Evolutionary conservation across 1,284 basidiomycete species (phyloP).

Genomic region (Cystobasidium pallidum): DNA sequence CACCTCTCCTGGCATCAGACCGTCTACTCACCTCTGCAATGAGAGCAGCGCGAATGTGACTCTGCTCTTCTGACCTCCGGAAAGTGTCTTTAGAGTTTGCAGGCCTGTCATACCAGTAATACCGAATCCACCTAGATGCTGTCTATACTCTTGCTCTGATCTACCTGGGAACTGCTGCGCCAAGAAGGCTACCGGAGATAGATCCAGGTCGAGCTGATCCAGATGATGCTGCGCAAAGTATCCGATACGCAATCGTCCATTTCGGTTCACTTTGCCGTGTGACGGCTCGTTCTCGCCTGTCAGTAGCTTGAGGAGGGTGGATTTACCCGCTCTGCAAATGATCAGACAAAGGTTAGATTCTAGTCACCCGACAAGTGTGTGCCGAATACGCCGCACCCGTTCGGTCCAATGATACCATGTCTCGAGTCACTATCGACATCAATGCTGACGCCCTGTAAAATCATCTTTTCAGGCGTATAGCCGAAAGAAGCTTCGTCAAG

Average conservation of each 20-base stretch:
- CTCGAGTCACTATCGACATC: slow-evolving; percentile 87
- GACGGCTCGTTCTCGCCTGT: slow-evolving; percentile 85
- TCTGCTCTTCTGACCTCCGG: slow-evolving; percentile 90
- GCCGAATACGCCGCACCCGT: slow-evolving; percentile 60
- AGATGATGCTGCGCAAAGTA: slow-evolving; percentile 98
- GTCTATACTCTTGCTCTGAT: slow-evolving; percentile 93
- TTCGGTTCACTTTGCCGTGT: slow-evolving; percentile 81
- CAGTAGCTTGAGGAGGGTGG: slow-evolving; percentile 81
- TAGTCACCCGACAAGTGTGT: too few species aligned
- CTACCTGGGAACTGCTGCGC: slow-evolving; percentile 89
- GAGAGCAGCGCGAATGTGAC: slow-evolving; percentile 94
- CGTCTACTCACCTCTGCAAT: slow-evolving; percentile 64
- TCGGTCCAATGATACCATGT: slow-evolving; percentile 83
- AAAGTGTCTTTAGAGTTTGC: slow-evolving; percentile 79
- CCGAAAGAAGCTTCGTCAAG: slow-evolving; percentile 90
- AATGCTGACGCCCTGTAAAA: slow-evolving; percentile 82
- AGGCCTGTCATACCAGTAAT: slow-evolving; percentile 73
- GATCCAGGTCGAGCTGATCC: slow-evolving; percentile 80
- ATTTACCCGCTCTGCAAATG: slow-evolving; percentile 49
- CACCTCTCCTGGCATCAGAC: background rate
- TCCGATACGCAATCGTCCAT: slow-evolving; percentile 79
- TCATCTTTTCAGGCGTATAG: slow-evolving; percentile 76
- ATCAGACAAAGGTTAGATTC: background rate
- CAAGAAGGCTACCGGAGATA: slow-evolving; percentile 90
- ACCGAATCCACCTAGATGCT: slow-evolving; percentile 95